Base-by-base conservation (phyloP, 2,329 filamentous ascomycete genomes). In the Penicillium sp. region DNA sequence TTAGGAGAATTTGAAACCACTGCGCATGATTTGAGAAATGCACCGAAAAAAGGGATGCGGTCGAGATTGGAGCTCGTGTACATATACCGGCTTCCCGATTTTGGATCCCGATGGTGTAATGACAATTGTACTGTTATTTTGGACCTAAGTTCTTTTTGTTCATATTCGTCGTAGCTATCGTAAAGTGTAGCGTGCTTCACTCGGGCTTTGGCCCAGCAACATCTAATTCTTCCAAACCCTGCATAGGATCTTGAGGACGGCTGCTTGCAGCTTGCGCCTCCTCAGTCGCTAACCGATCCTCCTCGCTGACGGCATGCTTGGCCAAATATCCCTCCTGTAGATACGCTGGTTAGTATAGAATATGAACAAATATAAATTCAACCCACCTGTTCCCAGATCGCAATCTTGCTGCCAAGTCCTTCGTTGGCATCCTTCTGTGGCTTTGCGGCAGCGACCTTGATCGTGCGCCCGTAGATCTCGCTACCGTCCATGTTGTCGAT, bases 401-500 rank as follows among this genome's bases (percentile, higher is more conserved):
- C 95, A 41, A 88, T 96, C 75, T 91, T 95, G 78, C 91, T 96
- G 23, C 93, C 92, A 41, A 99, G 73, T 0, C 92, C 91, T 71
- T 96, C 91, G 49, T 89, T 89, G 46, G 85, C 84, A 65, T 90
- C 90, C 79, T 96, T 97, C 59, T 94, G 91, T 30, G 90, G 85
- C 74, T 96, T 99, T 40, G 95, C 95, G 51, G 88, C 84, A 41
- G 91, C 92, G 47, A 97, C 93, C 72, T 92, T 96, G 71, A 99
- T 88, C 13, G 94, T 87, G 56, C 90, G 85, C 10, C 94, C 95
- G 70, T 93, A 97, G 42, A 99, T 83, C 76, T 97, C 93, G 57
- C 92, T 89, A 72, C 96, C 91, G 70, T 99, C 91, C 93, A 99
- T 97, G 71, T 99, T 99, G 80, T 97, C 91, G 72, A 99, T 96